A percentile compares a stretch with the other conserved stretches of the same genome.
phyloP scores from a whole-genome alignment of 2,329 filamentous ascomycete genomes.

The Penicillium sp. region DNA sequence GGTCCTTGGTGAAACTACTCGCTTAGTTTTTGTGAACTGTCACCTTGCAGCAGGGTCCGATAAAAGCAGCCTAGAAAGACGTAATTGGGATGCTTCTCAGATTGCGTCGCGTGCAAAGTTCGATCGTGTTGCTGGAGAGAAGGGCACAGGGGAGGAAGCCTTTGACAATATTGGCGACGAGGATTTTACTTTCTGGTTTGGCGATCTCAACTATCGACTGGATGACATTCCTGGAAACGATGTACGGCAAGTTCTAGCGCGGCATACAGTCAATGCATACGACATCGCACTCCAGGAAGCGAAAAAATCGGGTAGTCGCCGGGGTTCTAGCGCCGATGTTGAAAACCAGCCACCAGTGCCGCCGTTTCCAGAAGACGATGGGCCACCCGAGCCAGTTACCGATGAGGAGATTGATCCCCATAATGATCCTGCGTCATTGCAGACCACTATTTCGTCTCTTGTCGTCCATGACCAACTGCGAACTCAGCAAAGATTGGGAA shows the following conservation, averaged over 20 bases:
- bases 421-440: constrained; percentile 80
- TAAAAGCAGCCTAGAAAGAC: constrained; percentile 71
- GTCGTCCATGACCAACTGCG: constrained; percentile 86
- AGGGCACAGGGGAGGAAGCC: constrained; percentile 56
- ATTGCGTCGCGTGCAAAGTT: constrained; percentile 77
- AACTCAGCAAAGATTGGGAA: constrained; percentile 70
- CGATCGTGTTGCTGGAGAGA: constrained; percentile 68
- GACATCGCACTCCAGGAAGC: constrained; percentile 52
- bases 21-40: constrained; percentile 85
- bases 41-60: constrained; percentile 88
- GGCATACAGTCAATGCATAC: constrained; percentile 81
- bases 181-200: constrained; percentile 94
- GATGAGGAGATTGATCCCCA: constrained; percentile 70
- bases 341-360: constrained; percentile 5
- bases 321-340: neutral
- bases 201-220: constrained; percentile 91
- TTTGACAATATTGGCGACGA: constrained; percentile 75
- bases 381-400: constrained; percentile 13
- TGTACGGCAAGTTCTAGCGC: constrained; percentile 76
- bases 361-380: constrained; percentile 3
- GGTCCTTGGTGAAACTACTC: constrained; percentile 84
- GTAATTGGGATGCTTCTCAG: constrained; percentile 87
- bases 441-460: constrained; percentile 83
- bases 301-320: constrained; percentile 12
- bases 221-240: constrained; percentile 87